These are phyloP conservation scores for Phytopythium litorale DNA, from an alignment of 352 stramenopile species.

Conservation along the genomic window DNA sequence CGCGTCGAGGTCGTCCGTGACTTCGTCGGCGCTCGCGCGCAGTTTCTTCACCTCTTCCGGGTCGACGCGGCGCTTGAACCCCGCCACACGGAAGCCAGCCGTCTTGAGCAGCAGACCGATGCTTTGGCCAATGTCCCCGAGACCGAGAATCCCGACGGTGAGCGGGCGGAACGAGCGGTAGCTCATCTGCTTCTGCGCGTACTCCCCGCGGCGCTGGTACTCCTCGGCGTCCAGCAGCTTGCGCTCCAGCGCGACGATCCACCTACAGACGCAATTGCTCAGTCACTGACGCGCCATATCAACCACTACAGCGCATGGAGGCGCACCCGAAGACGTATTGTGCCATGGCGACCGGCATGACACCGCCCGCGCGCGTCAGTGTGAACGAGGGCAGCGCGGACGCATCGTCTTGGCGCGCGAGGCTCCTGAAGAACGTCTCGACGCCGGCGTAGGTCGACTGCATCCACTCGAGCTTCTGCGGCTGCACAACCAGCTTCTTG, in stretches of 20 bases:
- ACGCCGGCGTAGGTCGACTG: constrained; percentile 50
- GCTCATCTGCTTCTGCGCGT: constrained; percentile 28
- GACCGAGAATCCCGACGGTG: constrained; percentile 53
- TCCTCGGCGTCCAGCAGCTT: constrained; percentile 35
- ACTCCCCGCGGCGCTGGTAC: constrained; percentile 27
- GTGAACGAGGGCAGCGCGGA: constrained; percentile 19
- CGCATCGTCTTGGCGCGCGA: constrained; percentile 1
- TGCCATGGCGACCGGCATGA: constrained; percentile 41
- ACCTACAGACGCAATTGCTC: constrained; percentile 2
- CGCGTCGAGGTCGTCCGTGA: constrained; percentile 40
- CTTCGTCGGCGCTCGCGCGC: constrained; percentile 23
- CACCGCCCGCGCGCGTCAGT: constrained; percentile 37
- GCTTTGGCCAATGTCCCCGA: constrained; percentile 58
- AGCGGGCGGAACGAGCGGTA: constrained; percentile 38
- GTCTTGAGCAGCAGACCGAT: constrained; percentile 47
- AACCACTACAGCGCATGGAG: neutral
- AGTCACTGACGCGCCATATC: neutral
- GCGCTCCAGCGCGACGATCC: constrained; percentile 34
- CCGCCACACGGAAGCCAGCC: constrained; percentile 52
- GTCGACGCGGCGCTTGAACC: constrained; percentile 60
- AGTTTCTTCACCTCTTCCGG: constrained; percentile 14
- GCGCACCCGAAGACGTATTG: constrained; percentile 45
- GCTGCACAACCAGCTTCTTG: constrained; percentile 3
- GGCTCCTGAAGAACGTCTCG: constrained; percentile 30
- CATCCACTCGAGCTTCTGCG: constrained; percentile 31